Evolutionary conservation across 106 monocot genomes (phyloP).

Genomic region (Platanthera zijinensis): DNA sequence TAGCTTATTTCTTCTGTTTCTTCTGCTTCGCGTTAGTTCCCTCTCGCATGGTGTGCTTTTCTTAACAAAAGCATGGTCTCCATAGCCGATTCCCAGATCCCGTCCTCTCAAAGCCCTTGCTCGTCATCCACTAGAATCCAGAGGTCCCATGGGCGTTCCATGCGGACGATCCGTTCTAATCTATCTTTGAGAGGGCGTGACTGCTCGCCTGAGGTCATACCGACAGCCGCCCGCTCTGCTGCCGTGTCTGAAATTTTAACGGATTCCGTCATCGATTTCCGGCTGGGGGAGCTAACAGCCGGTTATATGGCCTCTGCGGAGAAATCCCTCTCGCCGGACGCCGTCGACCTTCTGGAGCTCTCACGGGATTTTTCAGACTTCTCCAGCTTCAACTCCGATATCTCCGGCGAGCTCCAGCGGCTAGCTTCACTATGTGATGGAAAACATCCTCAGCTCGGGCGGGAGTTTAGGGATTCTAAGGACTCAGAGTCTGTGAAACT

Average conservation of each 20-base stretch:
- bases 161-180: constrained; percentile 58
- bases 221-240: not conserved
- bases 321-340: not conserved
- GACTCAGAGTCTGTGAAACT: not conserved
- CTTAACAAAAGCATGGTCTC: constrained; percentile 20
- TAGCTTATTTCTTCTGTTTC: not conserved
- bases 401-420: constrained; percentile 47
- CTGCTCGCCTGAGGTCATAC: not conserved
- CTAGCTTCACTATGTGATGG: constrained; percentile 7
- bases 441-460: not conserved
- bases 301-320: constrained; percentile 2
- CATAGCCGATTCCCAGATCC: constrained; percentile 17
- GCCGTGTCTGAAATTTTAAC: constrained; percentile 31
- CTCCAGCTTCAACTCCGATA: constrained; percentile 48
- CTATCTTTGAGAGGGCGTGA: constrained; percentile 9
- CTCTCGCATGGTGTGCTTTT: not conserved
- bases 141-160: constrained; percentile 38
- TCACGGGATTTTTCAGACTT: constrained; percentile 43
- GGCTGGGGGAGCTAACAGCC: constrained; percentile 43
- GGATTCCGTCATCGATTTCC: constrained; percentile 71
- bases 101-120: constrained; percentile 12
- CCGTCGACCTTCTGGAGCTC: constrained; percentile 33
- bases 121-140: constrained; percentile 14
- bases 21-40: not conserved
- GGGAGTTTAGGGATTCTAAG: not conserved